These are phyloP conservation scores for Backusella sp. DNA, from an alignment of 192 early-diverging fungal species.

Conservation along the genomic window DNA sequence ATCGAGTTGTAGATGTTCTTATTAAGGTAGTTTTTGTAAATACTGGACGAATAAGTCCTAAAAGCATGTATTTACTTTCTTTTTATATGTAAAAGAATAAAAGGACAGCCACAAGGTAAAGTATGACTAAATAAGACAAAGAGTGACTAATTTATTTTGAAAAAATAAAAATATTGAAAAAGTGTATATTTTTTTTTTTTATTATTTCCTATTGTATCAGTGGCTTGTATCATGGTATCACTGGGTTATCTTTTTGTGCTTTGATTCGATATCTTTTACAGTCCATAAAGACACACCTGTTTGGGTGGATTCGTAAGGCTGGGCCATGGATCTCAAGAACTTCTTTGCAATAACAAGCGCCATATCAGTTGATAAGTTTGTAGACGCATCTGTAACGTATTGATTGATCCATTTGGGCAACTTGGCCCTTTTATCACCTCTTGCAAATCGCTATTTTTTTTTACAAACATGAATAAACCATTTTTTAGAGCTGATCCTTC, in stretches of 20 bases:
- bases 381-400: constrained; percentile 83
- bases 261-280: constrained; percentile 64
- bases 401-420: constrained; percentile 96
- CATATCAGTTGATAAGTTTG: constrained; percentile 98
- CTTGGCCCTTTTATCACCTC: constrained; percentile 93
- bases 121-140: constrained; percentile 6
- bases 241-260: constrained; percentile 25
- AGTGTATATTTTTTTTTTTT: not conserved
- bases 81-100: not conserved
- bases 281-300: constrained; percentile 88
- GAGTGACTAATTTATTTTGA: constrained; percentile 1
- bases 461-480: not conserved
- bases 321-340: constrained; percentile 94
- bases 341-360: constrained; percentile 86
- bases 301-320: constrained; percentile 87
- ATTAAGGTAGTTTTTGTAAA: not conserved
- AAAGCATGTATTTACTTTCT: not conserved
- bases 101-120: not conserved
- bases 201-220: not conserved
- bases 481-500: not conserved
- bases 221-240: not conserved
- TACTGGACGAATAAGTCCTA: not conserved
- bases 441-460: constrained; percentile 83
- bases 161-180: not conserved
- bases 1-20: not conserved